phyloP scores from a whole-genome alignment of 495 filamentous ascomycete genomes.

The Darksidea phi region DNA sequence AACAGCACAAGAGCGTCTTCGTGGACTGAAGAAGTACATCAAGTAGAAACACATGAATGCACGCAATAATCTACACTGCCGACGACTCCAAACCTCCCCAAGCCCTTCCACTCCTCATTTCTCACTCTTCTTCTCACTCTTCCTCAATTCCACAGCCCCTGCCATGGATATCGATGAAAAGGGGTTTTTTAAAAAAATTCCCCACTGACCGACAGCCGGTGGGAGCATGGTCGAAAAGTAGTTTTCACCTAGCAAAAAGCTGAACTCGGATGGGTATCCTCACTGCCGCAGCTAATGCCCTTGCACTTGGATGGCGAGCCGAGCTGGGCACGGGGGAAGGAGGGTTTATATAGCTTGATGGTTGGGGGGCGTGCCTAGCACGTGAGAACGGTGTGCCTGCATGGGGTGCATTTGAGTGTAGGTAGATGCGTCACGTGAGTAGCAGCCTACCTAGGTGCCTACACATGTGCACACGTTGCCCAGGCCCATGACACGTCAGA shows the following conservation, averaged over 20 bases:
- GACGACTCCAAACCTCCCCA: too few species aligned
- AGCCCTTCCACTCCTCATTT: too few species aligned
- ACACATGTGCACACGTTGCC: too few species aligned
- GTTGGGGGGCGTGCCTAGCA: not conserved
- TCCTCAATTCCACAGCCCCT: too few species aligned
- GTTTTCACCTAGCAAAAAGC: slow-evolving; percentile 61
- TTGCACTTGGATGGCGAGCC: slow-evolving; percentile 42
- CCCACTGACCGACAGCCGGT: too few species aligned
- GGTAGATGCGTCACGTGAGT: not conserved
- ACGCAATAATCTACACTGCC: too few species aligned
- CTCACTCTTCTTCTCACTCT: too few species aligned
- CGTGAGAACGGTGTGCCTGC: not conserved
- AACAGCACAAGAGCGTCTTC: slow-evolving; percentile 81
- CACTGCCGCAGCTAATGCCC: slow-evolving; percentile 54
- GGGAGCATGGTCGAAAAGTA: slow-evolving; percentile 37
- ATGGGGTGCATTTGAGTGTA: not conserved
- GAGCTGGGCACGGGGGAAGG: not conserved
- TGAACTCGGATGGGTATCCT: slow-evolving; percentile 57
- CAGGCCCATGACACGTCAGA: too few species aligned
- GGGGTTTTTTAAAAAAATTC: too few species aligned
- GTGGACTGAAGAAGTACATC: slow-evolving; percentile 82
- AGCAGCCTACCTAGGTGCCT: not conserved
- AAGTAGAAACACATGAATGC: slow-evolving; percentile 8
- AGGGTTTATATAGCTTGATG: slow-evolving; percentile 5
- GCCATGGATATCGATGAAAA: too few species aligned